These are phyloP conservation scores for Xylariaceae sp. DNA, from an alignment of 2,329 filamentous ascomycete genomes.

Conservation along the genomic window DNA sequence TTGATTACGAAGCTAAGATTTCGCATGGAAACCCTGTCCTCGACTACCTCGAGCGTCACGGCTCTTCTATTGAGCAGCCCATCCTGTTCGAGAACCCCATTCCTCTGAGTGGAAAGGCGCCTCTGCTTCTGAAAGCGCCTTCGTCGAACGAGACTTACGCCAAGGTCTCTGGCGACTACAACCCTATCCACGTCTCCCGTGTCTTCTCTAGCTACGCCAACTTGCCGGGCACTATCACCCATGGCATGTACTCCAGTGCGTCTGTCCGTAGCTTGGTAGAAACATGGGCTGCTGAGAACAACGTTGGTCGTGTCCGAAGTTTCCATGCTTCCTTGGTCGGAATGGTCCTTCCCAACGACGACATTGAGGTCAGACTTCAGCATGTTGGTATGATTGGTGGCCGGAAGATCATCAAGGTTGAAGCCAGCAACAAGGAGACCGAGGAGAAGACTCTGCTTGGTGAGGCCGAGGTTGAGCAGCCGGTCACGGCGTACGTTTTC, in stretches of 20 bases:
- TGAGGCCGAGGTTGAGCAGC: constrained; percentile 96
- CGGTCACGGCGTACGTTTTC: constrained; percentile 94
- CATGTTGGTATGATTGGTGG: constrained; percentile 97
- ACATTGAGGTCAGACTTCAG: constrained; percentile 89
- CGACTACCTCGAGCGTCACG: constrained; percentile 90
- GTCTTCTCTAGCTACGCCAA: constrained; percentile 96
- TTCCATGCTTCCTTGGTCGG: constrained; percentile 97
- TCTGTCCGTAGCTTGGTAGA: constrained; percentile 93
- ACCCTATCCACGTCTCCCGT: constrained; percentile 96
- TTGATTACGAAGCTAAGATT: constrained; percentile 86
- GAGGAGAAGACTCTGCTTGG: constrained; percentile 94
- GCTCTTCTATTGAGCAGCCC: constrained; percentile 89
- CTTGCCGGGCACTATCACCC: constrained; percentile 93
- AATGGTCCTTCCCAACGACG: constrained; percentile 96
- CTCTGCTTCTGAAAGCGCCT: constrained; percentile 81
- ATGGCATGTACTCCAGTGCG: constrained; percentile 99
- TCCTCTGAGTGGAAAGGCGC: constrained; percentile 85
- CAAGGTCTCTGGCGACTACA: constrained; percentile 95
- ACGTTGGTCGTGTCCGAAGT: constrained; percentile 91
- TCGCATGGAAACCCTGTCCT: constrained; percentile 96
- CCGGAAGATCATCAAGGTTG: constrained; percentile 98
- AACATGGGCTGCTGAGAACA: constrained; percentile 98
- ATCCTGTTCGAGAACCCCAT: constrained; percentile 97
- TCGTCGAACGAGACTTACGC: constrained; percentile 98
- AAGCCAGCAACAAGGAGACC: constrained; percentile 89